Conservation (phyloP, 2,329 filamentous ascomycete genomes). For the Cladosporium cucumerinum region DNA sequence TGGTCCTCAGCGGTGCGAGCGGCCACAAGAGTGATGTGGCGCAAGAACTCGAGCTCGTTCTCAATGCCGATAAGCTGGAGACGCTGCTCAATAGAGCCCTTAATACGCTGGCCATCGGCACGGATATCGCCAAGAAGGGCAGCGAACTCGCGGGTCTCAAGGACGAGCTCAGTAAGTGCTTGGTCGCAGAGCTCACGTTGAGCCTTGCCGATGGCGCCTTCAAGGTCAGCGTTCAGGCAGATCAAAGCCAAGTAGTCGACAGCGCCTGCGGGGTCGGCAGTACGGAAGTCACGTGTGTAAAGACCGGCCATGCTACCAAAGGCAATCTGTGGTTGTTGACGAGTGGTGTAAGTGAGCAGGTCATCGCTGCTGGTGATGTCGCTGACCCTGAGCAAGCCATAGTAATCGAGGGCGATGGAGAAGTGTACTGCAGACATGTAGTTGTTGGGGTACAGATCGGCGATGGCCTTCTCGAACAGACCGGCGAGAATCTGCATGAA, state of each 20-base stretch:
- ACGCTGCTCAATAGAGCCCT: conserved; percentile 82
- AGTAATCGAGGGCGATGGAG: conserved; percentile 81
- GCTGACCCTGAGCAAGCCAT: conserved; percentile 82
- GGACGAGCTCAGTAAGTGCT: conserved; percentile 84
- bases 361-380: conserved; percentile 74
- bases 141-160: conserved; percentile 96
- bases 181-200: conserved; percentile 86
- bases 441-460: conserved; percentile 86
- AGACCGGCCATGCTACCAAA: conserved; percentile 91
- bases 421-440: conserved; percentile 95
- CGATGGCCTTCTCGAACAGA: conserved; percentile 89
- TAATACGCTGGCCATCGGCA: conserved; percentile 78
- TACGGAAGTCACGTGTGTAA: conserved; percentile 94
- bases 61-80: conserved; percentile 75
- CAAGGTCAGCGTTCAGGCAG: conserved; percentile 83
- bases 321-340: conserved; percentile 77
- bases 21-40: conserved; percentile 87
- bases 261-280: conserved; percentile 81
- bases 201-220: conserved; percentile 67
- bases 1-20: conserved; percentile 92
- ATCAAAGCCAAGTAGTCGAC: conserved; percentile 92
- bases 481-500: conserved; percentile 86
- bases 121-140: conserved; percentile 88
- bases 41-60: conserved; percentile 79
- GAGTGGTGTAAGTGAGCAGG: conserved; percentile 62